Percentiles rank a stretch among this genome's conserved stretches.
Evolutionary conservation across 345 rosid species (phyloP).

Genomic region (Eucalyptus cloeziana): DNA sequence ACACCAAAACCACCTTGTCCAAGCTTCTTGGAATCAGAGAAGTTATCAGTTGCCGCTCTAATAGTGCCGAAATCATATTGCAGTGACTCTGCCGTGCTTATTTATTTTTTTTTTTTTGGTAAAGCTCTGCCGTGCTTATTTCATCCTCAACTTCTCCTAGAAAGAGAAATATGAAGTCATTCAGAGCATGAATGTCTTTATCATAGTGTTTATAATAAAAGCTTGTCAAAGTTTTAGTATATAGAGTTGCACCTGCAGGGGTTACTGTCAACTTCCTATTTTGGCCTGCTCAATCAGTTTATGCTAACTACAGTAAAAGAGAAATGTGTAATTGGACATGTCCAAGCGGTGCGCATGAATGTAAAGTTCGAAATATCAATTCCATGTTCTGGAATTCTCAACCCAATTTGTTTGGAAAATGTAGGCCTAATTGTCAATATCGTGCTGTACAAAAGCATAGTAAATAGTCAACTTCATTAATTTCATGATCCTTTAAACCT

Average conservation of each 20-base stretch:
- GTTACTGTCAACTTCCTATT: background rate
- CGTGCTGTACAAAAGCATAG: background rate
- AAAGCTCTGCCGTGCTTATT: background rate
- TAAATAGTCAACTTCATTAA: background rate
- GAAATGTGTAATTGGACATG: background rate
- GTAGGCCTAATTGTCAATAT: background rate
- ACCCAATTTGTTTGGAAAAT: background rate
- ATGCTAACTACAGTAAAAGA: background rate
- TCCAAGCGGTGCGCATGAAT: background rate
- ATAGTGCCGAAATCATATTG: constrained; percentile 1
- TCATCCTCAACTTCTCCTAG: background rate
- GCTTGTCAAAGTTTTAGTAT: background rate
- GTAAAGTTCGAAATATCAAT: background rate
- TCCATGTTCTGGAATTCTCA: background rate
- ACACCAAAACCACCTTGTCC: constrained; percentile 13
- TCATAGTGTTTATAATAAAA: background rate
- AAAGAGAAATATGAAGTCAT: background rate
- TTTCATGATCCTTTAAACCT: background rate
- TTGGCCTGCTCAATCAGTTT: background rate
- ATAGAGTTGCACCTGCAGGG: background rate
- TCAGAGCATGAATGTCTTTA: background rate
- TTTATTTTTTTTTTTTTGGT: no score
- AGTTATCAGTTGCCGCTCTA: background rate
- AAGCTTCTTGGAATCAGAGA: constrained; percentile 8
- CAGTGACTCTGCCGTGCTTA: background rate